Percentiles rank a stretch among this genome's conserved stretches.
Conservation (phyloP, 352 stramenopile genomes). For the Pythium biforme region DNA sequence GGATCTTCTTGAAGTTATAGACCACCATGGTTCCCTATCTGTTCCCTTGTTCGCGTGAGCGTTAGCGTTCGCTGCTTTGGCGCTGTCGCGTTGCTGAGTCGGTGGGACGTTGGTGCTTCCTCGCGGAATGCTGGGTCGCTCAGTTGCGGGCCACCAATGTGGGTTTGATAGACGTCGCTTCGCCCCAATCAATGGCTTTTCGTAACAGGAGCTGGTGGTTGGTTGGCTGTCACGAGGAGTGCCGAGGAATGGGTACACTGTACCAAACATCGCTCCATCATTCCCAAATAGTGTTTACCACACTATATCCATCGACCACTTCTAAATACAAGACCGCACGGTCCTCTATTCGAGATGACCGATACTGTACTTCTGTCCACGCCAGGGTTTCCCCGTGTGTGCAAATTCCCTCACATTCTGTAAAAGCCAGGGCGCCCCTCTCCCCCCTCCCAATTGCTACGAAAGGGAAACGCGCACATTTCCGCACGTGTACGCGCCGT, state of each 20-base stretch:
- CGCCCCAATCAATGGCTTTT: constrained; percentile 13
- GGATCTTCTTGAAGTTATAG: constrained; percentile 99
- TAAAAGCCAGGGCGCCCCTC: constrained; percentile 11
- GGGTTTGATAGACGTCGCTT: constrained; percentile 12
- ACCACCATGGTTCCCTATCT: constrained; percentile 97
- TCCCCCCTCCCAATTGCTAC: neutral
- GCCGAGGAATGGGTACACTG: constrained; percentile 9
- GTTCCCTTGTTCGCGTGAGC: too few species aligned
- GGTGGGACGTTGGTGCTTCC: constrained; percentile 14
- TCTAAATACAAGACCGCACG: neutral
- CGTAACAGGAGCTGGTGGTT: neutral
- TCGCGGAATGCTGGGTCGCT: constrained; percentile 8
- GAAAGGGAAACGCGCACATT: constrained; percentile 8
- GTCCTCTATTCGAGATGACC: neutral
- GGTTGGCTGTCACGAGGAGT: constrained; percentile 29
- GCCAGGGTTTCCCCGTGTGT: neutral
- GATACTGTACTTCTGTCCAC: neutral
- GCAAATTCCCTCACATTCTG: neutral
- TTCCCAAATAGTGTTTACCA: neutral
- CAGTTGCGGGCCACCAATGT: too few species aligned
- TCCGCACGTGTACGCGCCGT: too few species aligned
- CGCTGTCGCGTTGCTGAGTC: neutral
- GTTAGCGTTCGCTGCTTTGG: constrained; percentile 16
- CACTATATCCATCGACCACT: constrained; percentile 7
- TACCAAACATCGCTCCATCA: neutral